phyloP scores from a whole-genome alignment of 441 rosid species.

The Mallotus japonicus region DNA sequence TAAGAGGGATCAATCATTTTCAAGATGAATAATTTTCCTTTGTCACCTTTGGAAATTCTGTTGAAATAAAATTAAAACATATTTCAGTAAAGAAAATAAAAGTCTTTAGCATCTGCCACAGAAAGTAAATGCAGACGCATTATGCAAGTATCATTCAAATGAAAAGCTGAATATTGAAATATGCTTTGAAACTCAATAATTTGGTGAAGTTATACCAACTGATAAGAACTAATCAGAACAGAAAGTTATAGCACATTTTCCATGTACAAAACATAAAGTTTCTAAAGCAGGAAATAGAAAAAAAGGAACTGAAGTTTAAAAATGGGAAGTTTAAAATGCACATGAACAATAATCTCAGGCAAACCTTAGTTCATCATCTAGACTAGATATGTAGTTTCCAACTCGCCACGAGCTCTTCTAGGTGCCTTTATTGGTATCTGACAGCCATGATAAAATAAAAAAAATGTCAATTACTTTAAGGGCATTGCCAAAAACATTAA shows the following conservation, averaged over 20 bases:
- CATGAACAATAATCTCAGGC: slow-evolving; percentile 17
- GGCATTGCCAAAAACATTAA: neutral
- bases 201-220: too few species aligned
- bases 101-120: neutral
- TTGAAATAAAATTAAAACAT: neutral
- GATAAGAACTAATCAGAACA: too few species aligned
- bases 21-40: slow-evolving; percentile 72
- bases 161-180: too few species aligned
- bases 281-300: neutral
- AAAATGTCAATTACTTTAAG: neutral
- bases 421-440: slow-evolving; percentile 93
- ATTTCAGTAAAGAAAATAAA: neutral
- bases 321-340: neutral
- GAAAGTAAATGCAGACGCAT: too few species aligned
- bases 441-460: slow-evolving; percentile 13
- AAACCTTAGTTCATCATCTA: slow-evolving; percentile 80
- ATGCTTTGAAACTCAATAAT: too few species aligned
- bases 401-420: slow-evolving; percentile 71
- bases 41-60: slow-evolving; percentile 90
- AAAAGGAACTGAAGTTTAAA: neutral
- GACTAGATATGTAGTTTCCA: slow-evolving; percentile 90
- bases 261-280: neutral
- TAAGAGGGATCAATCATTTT: slow-evolving; percentile 90
- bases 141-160: neutral
- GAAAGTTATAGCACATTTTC: too few species aligned